Evolutionary conservation across 176 grass and related monocot genomes (phyloP).

Genomic region (Eragrostis curvula): DNA sequence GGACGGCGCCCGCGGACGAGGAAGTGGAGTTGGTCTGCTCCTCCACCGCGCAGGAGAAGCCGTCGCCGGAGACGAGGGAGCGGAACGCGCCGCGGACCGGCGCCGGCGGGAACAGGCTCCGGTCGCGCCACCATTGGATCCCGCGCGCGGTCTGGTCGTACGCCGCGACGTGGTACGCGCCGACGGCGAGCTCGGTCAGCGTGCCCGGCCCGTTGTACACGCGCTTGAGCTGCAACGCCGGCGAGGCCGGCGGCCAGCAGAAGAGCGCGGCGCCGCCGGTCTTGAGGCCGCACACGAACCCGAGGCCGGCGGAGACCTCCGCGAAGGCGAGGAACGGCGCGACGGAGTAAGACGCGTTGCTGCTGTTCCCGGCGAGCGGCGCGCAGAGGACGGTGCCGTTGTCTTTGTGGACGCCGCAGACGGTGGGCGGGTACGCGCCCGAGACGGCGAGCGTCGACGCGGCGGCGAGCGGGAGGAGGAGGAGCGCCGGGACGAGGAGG

Average conservation of each 20-base stretch:
- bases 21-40: background rate
- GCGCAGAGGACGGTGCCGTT: constrained; percentile 40
- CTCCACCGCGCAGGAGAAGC: constrained; percentile 72
- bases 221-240: background rate
- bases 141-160: constrained; percentile 15
- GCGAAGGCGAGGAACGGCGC: constrained; percentile 44
- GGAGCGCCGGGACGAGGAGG: background rate
- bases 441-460: constrained; percentile 73
- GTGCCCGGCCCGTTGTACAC: constrained; percentile 44
- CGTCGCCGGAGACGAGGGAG: constrained; percentile 70
- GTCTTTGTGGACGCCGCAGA: constrained; percentile 53
- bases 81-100: background rate
- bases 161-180: constrained; percentile 64
- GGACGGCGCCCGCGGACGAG: constrained; percentile 40
- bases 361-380: background rate
- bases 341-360: background rate
- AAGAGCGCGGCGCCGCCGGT: constrained; percentile 52
- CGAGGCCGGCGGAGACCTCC: constrained; percentile 59
- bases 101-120: accelerated
- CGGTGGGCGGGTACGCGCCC: constrained; percentile 15
- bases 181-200: constrained; percentile 56
- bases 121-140: constrained; percentile 81
- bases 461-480: too few species aligned
- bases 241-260: constrained; percentile 60
- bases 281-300: constrained; percentile 55